These are phyloP conservation scores for Udeniomyces megalosporus DNA, from an alignment of 768 basidiomycete genomes.

Conservation along the genomic window DNA sequence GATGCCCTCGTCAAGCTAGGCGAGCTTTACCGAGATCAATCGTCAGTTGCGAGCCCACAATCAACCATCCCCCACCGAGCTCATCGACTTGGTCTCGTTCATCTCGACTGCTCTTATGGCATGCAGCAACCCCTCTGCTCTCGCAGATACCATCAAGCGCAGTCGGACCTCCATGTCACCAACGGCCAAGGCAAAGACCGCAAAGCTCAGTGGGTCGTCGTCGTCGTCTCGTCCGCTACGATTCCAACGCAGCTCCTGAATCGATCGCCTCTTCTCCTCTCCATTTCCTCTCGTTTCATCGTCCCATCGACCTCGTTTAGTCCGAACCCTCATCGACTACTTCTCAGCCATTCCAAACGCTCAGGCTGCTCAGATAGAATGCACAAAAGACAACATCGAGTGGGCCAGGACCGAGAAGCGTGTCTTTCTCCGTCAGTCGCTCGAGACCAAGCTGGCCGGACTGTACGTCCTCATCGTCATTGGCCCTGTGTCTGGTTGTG, in stretches of 20 bases:
- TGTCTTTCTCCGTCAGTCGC: slow-evolving; percentile 84
- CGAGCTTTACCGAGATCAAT: slow-evolving; percentile 68
- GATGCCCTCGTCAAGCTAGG: slow-evolving; percentile 69
- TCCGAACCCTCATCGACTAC: slow-evolving; percentile 82
- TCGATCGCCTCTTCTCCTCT: slow-evolving; percentile 2
- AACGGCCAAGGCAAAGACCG: slow-evolving; percentile 94
- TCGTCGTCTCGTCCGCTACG: background rate
- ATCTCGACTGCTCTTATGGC: background rate
- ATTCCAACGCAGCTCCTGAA: background rate
- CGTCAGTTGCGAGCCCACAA: slow-evolving; percentile 36
- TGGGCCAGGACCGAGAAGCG: slow-evolving; percentile 88
- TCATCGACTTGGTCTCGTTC: background rate
- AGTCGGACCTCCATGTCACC: slow-evolving; percentile 76
- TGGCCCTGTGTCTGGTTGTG: background rate
- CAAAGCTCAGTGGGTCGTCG: slow-evolving; percentile 64
- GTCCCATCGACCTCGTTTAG: slow-evolving; percentile 38
- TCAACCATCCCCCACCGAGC: background rate
- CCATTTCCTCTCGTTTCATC: background rate
- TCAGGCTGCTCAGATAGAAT: slow-evolving; percentile 57
- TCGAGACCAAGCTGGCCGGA: slow-evolving; percentile 72
- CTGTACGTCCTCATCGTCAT: slow-evolving; percentile 31
- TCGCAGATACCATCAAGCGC: slow-evolving; percentile 70
- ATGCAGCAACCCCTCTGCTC: slow-evolving; percentile 59
- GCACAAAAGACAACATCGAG: slow-evolving; percentile 74
- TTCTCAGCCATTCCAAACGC: slow-evolving; percentile 65